Evolutionary conservation across 768 basidiomycete species (phyloP).

Genomic region (Obba rivulosa): DNA sequence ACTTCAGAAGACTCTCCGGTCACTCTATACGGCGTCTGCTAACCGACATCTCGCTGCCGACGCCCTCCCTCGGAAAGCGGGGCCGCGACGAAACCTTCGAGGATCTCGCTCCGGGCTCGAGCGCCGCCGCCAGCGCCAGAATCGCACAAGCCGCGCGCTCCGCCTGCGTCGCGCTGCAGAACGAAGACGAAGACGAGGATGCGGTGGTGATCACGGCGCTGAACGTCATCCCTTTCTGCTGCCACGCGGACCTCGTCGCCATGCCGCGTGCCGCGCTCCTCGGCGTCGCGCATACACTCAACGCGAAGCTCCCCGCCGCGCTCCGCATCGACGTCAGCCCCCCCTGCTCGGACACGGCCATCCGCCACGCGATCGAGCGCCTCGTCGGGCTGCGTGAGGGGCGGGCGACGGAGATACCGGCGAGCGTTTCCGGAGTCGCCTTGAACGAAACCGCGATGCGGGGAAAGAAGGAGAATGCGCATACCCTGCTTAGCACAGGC

Average conservation of each 20-base stretch:
- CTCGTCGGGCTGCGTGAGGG: conserved; percentile 49
- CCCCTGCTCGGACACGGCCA: conserved; percentile 34
- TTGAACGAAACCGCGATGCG: too few relatives aligned
- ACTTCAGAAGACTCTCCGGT: conserved; percentile 18
- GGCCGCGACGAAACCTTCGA: conserved; percentile 15
- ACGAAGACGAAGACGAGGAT: conserved; percentile 46
- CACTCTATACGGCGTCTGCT: conserved; percentile 36
- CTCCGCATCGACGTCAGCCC: conserved; percentile 43
- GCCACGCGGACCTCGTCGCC: conserved; percentile 64
- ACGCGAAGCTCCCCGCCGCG: conserved; percentile 47
- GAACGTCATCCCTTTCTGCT: conserved; percentile 57
- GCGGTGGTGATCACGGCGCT: conserved; percentile 62
- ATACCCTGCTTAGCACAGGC: background rate
- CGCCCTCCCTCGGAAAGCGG: conserved; percentile 23
- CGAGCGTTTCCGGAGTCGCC: too few relatives aligned
- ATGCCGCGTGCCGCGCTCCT: conserved; percentile 55
- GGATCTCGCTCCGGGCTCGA: conserved; percentile 10
- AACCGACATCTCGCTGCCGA: conserved; percentile 30
- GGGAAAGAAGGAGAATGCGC: too few relatives aligned
- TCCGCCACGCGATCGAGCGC: conserved; percentile 53
- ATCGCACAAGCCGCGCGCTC: background rate
- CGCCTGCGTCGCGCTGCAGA: conserved; percentile 51
- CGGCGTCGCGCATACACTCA: conserved; percentile 47
- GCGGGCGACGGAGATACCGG: too few relatives aligned
- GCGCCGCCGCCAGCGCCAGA: background rate